Conservation (phyloP, 805 yeast genomes). For the Pichia cephalocereana region DNA sequence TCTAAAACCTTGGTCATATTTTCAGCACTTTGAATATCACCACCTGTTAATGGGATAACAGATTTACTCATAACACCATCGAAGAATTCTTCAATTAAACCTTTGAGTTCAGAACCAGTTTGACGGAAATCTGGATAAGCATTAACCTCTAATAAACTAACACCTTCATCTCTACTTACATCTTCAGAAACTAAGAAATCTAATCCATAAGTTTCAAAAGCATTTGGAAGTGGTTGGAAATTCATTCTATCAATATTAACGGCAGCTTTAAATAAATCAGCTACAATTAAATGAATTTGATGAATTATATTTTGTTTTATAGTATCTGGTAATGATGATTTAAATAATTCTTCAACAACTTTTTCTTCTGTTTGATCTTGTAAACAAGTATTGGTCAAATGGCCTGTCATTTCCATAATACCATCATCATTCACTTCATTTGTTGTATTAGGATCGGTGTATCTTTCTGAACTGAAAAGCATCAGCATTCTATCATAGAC, state of each 20-base stretch:
- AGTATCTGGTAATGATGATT: conserved; percentile 30
- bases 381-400: conserved; percentile 88
- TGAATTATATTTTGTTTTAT: conserved; percentile 34
- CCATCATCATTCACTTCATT: conserved; percentile 23
- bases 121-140: conserved; percentile 96
- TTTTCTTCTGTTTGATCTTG: conserved; percentile 37
- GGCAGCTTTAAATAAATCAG: conserved; percentile 77
- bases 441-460: conserved; percentile 25
- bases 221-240: conserved; percentile 72
- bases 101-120: conserved; percentile 72
- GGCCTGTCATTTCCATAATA: conserved; percentile 51
- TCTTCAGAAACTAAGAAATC: conserved; percentile 70
- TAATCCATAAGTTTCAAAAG: conserved; percentile 81
- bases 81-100: conserved; percentile 57
- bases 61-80: conserved; percentile 37
- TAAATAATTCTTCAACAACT: conserved; percentile 53
- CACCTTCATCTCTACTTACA: conserved; percentile 25
- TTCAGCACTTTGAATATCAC: background rate
- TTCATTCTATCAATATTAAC: conserved; percentile 70
- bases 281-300: conserved; percentile 52
- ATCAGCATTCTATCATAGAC: conserved; percentile 77
- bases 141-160: conserved; percentile 72
- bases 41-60: conserved; percentile 10
- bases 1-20: conserved; percentile 10
- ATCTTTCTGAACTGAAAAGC: conserved; percentile 60